Evolutionary conservation across 192 early-diverging fungal genomes (phyloP).

Genomic region (Coemansia sp.): DNA sequence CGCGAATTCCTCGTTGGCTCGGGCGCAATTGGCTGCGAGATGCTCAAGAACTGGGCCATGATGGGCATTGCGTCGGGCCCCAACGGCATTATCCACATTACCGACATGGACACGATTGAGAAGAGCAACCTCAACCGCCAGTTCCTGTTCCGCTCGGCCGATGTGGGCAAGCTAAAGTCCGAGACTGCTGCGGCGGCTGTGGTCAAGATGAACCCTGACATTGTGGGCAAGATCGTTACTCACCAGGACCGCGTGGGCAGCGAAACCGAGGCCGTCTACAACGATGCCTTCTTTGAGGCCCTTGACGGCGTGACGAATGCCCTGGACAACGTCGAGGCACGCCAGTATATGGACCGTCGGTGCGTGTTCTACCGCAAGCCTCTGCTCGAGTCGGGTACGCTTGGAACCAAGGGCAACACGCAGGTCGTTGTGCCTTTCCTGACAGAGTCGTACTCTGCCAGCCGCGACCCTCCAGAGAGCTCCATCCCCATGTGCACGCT

Average conservation of each 20-base stretch:
- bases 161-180: constrained; percentile 93
- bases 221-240: constrained; percentile 61
- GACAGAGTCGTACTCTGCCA: constrained; percentile 98
- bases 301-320: constrained; percentile 96
- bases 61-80: constrained; percentile 84
- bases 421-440: constrained; percentile 94
- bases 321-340: constrained; percentile 96
- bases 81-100: constrained; percentile 79
- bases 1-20: constrained; percentile 96
- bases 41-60: constrained; percentile 99
- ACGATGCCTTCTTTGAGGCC: constrained; percentile 85
- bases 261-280: constrained; percentile 91
- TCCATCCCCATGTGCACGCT: constrained; percentile 86
- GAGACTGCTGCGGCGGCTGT: constrained; percentile 85
- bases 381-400: constrained; percentile 93
- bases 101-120: constrained; percentile 99
- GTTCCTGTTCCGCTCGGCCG: constrained; percentile 89
- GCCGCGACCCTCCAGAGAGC: constrained; percentile 97
- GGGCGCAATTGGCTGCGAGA: constrained; percentile 99
- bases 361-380: constrained; percentile 97
- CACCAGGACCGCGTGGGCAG: constrained; percentile 93
- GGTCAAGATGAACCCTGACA: constrained; percentile 86
- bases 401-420: constrained; percentile 99
- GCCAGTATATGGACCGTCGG: constrained; percentile 94
- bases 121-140: constrained; percentile 99